Conservation (phyloP, 2,329 filamentous ascomycete genomes). For the Stagonosporopsis cucurbitacearum region DNA sequence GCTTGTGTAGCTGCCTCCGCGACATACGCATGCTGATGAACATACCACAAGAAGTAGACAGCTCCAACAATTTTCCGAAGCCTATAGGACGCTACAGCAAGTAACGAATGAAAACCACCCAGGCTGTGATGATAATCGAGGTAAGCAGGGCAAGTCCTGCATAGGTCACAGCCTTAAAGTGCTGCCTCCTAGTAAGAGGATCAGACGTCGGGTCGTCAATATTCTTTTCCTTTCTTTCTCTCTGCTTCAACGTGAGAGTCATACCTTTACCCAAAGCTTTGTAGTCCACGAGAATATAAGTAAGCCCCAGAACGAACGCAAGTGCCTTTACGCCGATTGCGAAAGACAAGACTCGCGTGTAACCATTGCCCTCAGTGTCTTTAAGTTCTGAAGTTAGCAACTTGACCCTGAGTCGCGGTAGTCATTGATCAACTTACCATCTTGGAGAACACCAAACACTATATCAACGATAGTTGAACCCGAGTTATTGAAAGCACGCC, state of each 20-base stretch:
- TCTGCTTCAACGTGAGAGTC: background rate
- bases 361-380: background rate
- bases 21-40: no score
- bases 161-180: background rate
- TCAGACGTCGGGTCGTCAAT: background rate
- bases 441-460: conserved; percentile 2
- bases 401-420: no score
- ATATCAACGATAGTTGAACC: conserved; percentile 7
- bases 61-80: no score
- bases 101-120: background rate
- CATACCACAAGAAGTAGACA: no score
- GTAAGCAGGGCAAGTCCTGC: background rate
- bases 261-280: background rate
- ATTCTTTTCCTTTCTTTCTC: background rate
- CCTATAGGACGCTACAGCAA: background rate
- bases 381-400: background rate
- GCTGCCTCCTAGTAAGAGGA: background rate
- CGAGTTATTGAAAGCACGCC: conserved; percentile 7
- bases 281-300: conserved; percentile 3
- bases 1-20: no score
- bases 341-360: background rate
- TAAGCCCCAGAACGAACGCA: background rate
- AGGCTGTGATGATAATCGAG: background rate
- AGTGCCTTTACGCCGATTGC: background rate
- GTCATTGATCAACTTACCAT: background rate